Conservation (phyloP, 345 rosid genomes). For the Eucalyptus sideroxylon region DNA sequence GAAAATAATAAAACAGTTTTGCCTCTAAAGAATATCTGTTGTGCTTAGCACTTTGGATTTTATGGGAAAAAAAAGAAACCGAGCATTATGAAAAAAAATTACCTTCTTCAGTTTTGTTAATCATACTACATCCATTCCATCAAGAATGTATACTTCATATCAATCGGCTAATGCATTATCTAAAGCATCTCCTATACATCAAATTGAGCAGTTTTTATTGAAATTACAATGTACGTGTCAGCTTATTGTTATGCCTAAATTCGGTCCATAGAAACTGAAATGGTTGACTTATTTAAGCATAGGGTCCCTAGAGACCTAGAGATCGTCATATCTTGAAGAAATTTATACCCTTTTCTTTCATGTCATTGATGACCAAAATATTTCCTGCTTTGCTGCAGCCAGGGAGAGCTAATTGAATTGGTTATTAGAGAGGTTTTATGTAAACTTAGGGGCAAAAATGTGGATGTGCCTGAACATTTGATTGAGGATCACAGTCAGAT, state of each 20-base stretch:
- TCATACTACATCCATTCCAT: background rate
- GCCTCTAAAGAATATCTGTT: too few species aligned
- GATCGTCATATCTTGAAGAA: background rate
- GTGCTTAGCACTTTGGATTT: too few species aligned
- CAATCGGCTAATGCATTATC: background rate
- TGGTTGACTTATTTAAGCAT: background rate
- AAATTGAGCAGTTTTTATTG: background rate
- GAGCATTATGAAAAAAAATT: background rate
- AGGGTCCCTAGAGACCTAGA: too few species aligned
- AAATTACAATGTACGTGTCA: background rate
- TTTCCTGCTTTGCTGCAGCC: too few species aligned
- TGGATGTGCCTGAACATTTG: background rate
- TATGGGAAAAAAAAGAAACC: too few species aligned
- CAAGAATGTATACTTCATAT: background rate
- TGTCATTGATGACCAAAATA: rapidly evolving
- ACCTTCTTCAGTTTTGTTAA: background rate
- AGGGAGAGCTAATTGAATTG: too few species aligned
- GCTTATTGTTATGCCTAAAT: rapidly evolving
- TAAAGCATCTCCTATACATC: background rate
- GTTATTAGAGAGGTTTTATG: too few species aligned
- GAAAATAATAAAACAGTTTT: too few species aligned
- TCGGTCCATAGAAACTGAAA: rapidly evolving
- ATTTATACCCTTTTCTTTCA: background rate
- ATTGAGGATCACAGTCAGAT: background rate
- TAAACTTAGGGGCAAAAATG: background rate